Base-by-base conservation (phyloP, 306 rosid species). In the Vigna trinervia region DNA sequence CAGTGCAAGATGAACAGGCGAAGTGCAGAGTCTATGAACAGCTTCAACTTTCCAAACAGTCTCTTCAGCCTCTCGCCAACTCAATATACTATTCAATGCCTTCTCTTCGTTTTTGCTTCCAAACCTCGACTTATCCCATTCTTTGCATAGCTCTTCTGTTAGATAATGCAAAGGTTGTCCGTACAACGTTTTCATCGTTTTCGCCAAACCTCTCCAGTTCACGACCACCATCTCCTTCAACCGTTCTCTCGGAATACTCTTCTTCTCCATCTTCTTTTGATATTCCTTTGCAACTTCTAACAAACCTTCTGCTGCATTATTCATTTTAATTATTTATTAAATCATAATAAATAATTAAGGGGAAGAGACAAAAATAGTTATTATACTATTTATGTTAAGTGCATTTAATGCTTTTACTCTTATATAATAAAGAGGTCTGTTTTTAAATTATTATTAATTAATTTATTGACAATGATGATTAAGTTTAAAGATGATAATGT, bases 81-180 rank as follows among this genome's bases (percentile, higher is more conserved):
- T 28, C 1, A 81, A 2, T 6, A 84, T 71, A 39, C 20, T 3
- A 13, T 38, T 69, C 78, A 84, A 13, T 20, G 84, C 73, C 64
- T 59, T 81, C n/a, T 23, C 75, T 15, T 36, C 80, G 12, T 84
- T 80, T 13, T 53, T 57, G 14, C 65, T 51, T 5, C 86, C 86
- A 46, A 64, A 57, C 39, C 86, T 84, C 4, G 84, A 53, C 36
- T 17, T 9, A n/a, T 86, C 90, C 90, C 90, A 86, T 56, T 78
- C 69, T 72, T 78, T 78, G 7, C 78, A 75, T 20, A 84, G 76
- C 67, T 28, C 72, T 17, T 45, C 59, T 17, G 90, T 87, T 1
- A 76, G 64, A 52, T 87, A 87, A 22, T 84, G 90, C 28, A 84
- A 5, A 47, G 84, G 83, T 32, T 87, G 86, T 0, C 78, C 71